Conservation (phyloP, 1,139 yeast genomes). For the Scheffersomyces titani region DNA sequence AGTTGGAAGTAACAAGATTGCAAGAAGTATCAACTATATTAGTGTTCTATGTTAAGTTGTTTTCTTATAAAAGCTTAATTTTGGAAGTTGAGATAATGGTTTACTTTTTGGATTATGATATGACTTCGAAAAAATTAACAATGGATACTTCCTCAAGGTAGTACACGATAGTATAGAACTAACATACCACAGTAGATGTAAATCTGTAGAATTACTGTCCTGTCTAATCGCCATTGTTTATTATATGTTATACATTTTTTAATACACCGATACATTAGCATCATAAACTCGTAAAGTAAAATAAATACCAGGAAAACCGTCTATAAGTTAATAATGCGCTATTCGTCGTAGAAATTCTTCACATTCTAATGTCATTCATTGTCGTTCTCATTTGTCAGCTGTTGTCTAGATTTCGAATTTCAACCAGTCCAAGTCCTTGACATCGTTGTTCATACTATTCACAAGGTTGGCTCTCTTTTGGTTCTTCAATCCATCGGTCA, state of each 20-base stretch:
- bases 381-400: background rate
- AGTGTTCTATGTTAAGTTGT: too few relatives aligned
- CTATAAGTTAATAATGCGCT: background rate
- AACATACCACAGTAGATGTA: background rate
- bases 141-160: too few relatives aligned
- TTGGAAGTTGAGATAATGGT: too few relatives aligned
- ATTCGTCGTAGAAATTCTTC: background rate
- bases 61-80: too few relatives aligned
- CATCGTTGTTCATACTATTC: conserved; percentile 12
- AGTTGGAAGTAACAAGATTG: too few relatives aligned
- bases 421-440: conserved; percentile 47
- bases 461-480: conserved; percentile 6
- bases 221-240: background rate
- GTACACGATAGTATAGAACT: too few relatives aligned
- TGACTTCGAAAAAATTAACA: too few relatives aligned
- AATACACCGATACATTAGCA: background rate
- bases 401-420: conserved; percentile 40
- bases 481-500: conserved; percentile 29
- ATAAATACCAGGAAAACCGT: conserved; percentile 5
- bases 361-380: background rate
- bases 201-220: background rate
- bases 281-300: conserved; percentile 1
- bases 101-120: too few relatives aligned
- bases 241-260: background rate
- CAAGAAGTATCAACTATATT: too few relatives aligned